Base-by-base conservation (phyloP, 371 early-diverging fungal species). In the Lichtheimia ramosa region DNA sequence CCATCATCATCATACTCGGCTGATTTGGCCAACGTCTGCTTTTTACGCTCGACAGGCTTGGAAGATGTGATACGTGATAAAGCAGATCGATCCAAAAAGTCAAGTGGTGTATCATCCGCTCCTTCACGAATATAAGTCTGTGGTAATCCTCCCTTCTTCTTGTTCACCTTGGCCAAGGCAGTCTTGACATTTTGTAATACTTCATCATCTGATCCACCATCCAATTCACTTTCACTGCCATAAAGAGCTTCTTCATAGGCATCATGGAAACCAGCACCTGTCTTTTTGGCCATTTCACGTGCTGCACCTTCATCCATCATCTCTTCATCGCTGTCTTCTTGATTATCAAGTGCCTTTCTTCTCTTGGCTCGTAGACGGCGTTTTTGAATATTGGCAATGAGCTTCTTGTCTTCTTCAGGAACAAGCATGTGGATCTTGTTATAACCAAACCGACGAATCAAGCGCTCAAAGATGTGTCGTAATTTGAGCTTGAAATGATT, bases 371-470 rank as follows among this genome's bases (percentile, higher is more conserved):
- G 83, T 69, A 94, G 86, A 57, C 92, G 86, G 53, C 94, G 86
- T 76, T 96, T 96, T 58, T 91, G 87, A 74, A 98, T 97, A 69
- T 97, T 98, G 63, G 77, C 60, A 56, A 98, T 78, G 28, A 97
- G 79, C 80, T 94, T 94, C 69, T 82, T 75, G 75, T 97, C 96
- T 40, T 87, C 89, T 63, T 93, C 93, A 10, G 99, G 97, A 5
- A 93, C 86, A 51, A 86, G 75, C n/a, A 78, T 79, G 54, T 86
- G 89, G 14, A 98, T 77, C 5, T 78, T 75, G 5, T 96, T 96
- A 51, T 88, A 84, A 54, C 86, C 85, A 73, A 96, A 93, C 13
- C 89, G 82, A 43, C 97, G 89, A 27, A 93, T 89, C 27, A 98
- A 75, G 25, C 98, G 88, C 68, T 98, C 98, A 52, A 97, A 82